Evolutionary conservation across 257 asterid species (phyloP), one percentile per base, ranked within the genome.

Genomic region (Galeopsis tetrahit): DNA sequence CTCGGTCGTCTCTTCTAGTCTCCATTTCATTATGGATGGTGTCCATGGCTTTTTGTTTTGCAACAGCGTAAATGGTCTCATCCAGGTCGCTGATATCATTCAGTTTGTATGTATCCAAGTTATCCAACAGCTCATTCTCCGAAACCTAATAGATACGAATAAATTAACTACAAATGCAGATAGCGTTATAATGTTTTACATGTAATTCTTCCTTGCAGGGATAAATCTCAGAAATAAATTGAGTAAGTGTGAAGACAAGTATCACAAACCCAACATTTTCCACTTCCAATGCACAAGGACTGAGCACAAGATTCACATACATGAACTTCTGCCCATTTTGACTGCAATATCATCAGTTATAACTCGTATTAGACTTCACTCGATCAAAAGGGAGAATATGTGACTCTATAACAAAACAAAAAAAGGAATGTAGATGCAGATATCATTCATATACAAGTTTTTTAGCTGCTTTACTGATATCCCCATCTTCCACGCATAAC

Each of bases 401-500:
- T 63, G 32, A 59, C 11, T 60, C 69, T 40, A 17, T 56, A 55
- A 77, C 31, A 77, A 76, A n/a, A 74, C 32, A 21, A 52, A 34
- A 66, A 31, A 63, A 78, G 14, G 62, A 33, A 57, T n/a, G 63
- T 36, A 31, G 53, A 28, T 56, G 66, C 43, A 64, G 52, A 52
- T 14, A 75, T 59, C 36, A 75, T 91, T 59, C 36, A 75, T 91
- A 3, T 77, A 93, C 97, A 71, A 91, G 80, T 71, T 72, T 82
- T 76, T 78, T 81, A 38, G 97, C 86, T 43, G 86, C 88, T 80
- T 79, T 85, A 69, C 57, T 84, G 49, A 91, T 70, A 75, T 82
- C 89, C 76, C 88, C 89, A 53, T 91, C 96, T 83, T 89, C 97
- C 53, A 91, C 66, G 55, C 98, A 93, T 31, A 80, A 70, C 64